Evolutionary conservation across 495 filamentous ascomycete genomes (phyloP).

Genomic region (Penicillium bialowiezense): DNA sequence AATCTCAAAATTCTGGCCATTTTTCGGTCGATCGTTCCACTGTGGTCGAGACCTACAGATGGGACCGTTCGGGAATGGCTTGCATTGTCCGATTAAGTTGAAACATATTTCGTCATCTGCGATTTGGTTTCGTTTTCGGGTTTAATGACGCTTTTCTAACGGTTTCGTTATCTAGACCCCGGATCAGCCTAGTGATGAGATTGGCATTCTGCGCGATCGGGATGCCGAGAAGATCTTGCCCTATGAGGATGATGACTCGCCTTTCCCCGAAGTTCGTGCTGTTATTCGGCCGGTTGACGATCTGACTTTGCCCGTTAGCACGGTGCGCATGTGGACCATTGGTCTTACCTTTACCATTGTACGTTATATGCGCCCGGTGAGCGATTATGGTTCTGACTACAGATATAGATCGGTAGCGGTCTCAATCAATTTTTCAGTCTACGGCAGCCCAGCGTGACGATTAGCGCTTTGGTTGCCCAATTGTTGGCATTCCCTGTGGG

Average conservation of each 20-base stretch:
- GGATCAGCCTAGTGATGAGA: slow-evolving; percentile 10
- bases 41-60: background rate
- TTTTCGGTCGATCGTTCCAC: background rate
- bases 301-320: slow-evolving; percentile 62
- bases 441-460: slow-evolving; percentile 54
- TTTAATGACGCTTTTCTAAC: background rate
- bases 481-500: slow-evolving; percentile 70
- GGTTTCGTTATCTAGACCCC: background rate
- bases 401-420: slow-evolving; percentile 53
- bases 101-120: background rate
- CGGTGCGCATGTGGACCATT: slow-evolving; percentile 70
- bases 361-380: slow-evolving; percentile 11
- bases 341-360: slow-evolving; percentile 63
- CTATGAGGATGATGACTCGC: slow-evolving; percentile 60
- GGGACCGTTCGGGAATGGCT: background rate
- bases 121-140: too few species aligned
- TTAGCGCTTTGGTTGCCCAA: slow-evolving; percentile 67
- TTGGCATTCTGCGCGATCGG: slow-evolving; percentile 32
- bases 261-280: slow-evolving; percentile 62
- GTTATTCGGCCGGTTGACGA: slow-evolving; percentile 57
- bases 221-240: slow-evolving; percentile 38
- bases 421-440: slow-evolving; percentile 74
- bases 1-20: background rate
- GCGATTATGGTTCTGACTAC: background rate
- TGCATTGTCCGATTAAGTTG: background rate